Base-by-base conservation (phyloP, 257 asterid genomes). In the Solanum phureja region DNA sequence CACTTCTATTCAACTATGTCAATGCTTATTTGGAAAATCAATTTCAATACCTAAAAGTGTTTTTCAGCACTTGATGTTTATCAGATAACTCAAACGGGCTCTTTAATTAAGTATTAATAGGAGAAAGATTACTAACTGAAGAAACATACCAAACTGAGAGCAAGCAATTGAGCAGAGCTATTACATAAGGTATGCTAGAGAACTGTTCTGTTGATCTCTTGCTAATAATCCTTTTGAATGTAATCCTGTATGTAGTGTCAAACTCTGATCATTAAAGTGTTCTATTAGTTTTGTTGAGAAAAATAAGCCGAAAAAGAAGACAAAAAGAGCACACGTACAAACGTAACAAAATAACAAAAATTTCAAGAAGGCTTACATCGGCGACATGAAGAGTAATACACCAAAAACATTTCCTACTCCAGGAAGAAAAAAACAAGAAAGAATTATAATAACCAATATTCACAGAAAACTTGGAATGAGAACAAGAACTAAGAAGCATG, bases 301-400 rank as follows among this genome's bases (percentile, higher is more conserved):
- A 42, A 42, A 40, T 1, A 77, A 24, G 1, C 12, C 7, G 21
- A 77, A 77, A n/a, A n/a, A 24, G 35, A 40, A 76, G 83, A 76
- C 58, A 23, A 76, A 76, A 7, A 40, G 33, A 12, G 62, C 60
- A 14, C 1, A 16, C 2, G 14, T 4, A 40, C 23, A 73, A 73
- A 42, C 5, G 11, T 42, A n/a, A 77, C 12, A 2, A 77, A 77
- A 42, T 7, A 42, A 77, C 4, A 5, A 77, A 77, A 13, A 12
- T 13, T 13, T 77, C 37, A 77, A 7, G 4, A 77, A 77, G 58
- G 21, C 94, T 92, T 90, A 95, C 99, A 90, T 71, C 35, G 99
- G 98, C 10, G 98, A 91, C 91, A 96, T 87, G 94, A 95, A 96
- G 87, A 96, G 93, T 60, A 93, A 93, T 87, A 95, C 88, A 21